Conservation (phyloP, 2,329 filamentous ascomycete species). For the Ceratocystis huliohia region DNA sequence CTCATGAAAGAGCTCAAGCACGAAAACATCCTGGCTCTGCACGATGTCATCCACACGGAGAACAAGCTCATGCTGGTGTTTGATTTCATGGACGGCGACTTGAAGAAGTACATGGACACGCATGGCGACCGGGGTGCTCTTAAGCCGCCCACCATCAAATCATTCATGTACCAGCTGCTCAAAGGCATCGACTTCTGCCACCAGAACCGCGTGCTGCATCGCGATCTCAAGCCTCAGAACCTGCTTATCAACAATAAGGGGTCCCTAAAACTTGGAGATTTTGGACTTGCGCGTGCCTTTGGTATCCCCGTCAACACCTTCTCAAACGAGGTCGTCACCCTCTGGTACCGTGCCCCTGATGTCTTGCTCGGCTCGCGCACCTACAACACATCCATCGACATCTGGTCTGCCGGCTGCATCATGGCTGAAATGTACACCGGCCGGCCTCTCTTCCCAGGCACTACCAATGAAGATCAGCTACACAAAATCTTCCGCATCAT, state of each 20-base stretch:
- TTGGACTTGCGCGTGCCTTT: slow-evolving; percentile 85
- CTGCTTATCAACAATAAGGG: slow-evolving; percentile 88
- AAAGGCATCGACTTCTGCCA: slow-evolving; percentile 96
- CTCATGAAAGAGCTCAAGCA: slow-evolving; percentile 99
- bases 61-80: slow-evolving; percentile 99
- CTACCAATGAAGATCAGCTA: slow-evolving; percentile 95
- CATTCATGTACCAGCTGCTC: slow-evolving; percentile 96
- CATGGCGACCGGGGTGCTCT: slow-evolving; percentile 79
- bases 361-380: slow-evolving; percentile 87
- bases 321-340: slow-evolving; percentile 91
- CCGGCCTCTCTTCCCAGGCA: slow-evolving; percentile 87
- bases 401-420: slow-evolving; percentile 98
- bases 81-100: slow-evolving; percentile 95
- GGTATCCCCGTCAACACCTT: slow-evolving; percentile 97
- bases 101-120: slow-evolving; percentile 98
- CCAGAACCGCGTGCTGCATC: slow-evolving; percentile 88
- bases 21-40: slow-evolving; percentile 91
- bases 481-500: slow-evolving; percentile 96
- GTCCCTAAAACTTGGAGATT: slow-evolving; percentile 83
- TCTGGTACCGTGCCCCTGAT: slow-evolving; percentile 96
- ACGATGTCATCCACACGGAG: slow-evolving; percentile 98
- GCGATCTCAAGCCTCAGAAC: slow-evolving; percentile 93
- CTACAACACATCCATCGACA: slow-evolving; percentile 99
- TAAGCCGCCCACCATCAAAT: slow-evolving; percentile 85
- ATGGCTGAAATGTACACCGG: slow-evolving; percentile 99